Evolutionary conservation across 768 basidiomycete species (phyloP), one percentile per base, ranked within the genome.

Genomic region (Mrakia frigida): DNA sequence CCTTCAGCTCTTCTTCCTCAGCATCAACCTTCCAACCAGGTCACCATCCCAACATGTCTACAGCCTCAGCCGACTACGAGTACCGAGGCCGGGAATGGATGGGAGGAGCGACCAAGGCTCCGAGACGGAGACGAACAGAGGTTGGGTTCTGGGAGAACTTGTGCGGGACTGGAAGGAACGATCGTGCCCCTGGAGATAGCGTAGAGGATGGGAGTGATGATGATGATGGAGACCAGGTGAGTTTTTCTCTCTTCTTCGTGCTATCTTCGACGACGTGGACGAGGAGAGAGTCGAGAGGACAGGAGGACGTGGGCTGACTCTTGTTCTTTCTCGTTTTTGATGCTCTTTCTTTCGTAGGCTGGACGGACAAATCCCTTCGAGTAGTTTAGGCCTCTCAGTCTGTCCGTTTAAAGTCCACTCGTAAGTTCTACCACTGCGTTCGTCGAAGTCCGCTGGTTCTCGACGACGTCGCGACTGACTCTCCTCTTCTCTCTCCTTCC

Each of bases 311-410:
- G 25, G 33, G 35, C 65, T 68, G 13, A 41, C 37, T n/a, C n/a
- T n/a, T n/a, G 35, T 43, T 18, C 5, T n/a, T 43, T 41, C 13
- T 9, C 16, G 6, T 39, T 41, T 35, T 63, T 16, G 18, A 25
- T n/a, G n/a, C n/a, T n/a, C 37, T 41, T 9, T n/a, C 9, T 3
- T 37, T 35, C 10, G 2, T 28, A 74, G 41, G 73, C 46, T 59
- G 73, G 73, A 65, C 59, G 65, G 61, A 74, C 73, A 31, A 74
- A 74, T 50, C 73, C 73, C 14, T 74, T 74, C 46, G 73, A 74
- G 43, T 74, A 33, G 59, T 7, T 43, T 9, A 52, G 13, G 9
- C 25, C 33, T 41, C 16, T 41, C 18, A 13, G 7, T 39, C 21
- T n/a, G 37, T 9, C 7, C 13, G 16, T 16, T 4, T 50, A 3